Percentiles rank a stretch among this genome's conserved stretches.
Conservation (phyloP, 148 eudicot genomes). For the Tetragonia tetragonoides region DNA sequence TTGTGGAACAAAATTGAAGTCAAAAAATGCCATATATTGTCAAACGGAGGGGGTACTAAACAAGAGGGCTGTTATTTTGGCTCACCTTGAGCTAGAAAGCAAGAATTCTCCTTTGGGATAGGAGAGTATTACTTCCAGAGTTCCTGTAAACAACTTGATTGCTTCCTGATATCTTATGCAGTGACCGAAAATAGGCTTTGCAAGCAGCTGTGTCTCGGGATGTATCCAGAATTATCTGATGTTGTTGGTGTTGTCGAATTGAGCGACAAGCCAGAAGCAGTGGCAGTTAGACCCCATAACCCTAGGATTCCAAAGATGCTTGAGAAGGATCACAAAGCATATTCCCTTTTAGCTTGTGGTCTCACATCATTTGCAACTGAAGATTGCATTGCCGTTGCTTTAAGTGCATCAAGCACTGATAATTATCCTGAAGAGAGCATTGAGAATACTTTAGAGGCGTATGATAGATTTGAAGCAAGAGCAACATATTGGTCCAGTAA, state of each 20-base stretch:
- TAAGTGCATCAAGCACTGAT: conserved; percentile 72
- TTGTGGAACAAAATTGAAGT: too few species aligned
- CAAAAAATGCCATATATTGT: too few species aligned
- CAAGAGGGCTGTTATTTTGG: not conserved
- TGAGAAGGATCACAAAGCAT: conserved; percentile 46
- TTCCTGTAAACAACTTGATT: not conserved
- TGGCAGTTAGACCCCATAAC: conserved; percentile 5
- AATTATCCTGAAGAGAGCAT: conserved; percentile 54
- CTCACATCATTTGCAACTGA: conserved; percentile 27
- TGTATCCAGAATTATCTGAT: conserved; percentile 48
- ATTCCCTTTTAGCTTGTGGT: conserved; percentile 43
- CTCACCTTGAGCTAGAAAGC: not conserved
- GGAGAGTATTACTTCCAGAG: not conserved
- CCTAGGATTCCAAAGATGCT: conserved; percentile 15
- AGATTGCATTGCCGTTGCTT: conserved; percentile 38
- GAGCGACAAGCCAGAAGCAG: conserved; percentile 18
- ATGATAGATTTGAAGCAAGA: conserved; percentile 30
- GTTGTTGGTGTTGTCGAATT: conserved; percentile 34
- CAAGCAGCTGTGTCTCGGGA: conserved; percentile 52
- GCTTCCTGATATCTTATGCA: conserved; percentile 31
- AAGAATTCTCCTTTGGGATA: not conserved
- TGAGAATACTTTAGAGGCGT: conserved; percentile 48
- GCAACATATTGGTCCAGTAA: conserved; percentile 65
- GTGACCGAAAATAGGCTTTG: conserved; percentile 53
- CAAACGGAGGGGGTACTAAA: not conserved